phyloP scores from a whole-genome alignment of 495 filamentous ascomycete species.

The Penicillium samsonianum region DNA sequence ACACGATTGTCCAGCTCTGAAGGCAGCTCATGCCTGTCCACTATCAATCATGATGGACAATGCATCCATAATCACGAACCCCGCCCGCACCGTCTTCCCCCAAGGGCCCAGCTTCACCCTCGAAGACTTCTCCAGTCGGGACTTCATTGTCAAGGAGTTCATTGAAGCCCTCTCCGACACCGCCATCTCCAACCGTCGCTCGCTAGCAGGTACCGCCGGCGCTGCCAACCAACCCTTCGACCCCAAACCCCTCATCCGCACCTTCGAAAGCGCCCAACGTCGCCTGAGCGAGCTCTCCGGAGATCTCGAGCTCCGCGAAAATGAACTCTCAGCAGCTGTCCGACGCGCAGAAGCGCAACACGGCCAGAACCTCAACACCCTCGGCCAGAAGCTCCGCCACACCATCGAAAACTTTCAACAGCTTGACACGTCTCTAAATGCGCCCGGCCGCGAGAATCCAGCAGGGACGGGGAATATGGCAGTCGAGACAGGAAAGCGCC shows the following conservation, averaged over 20 bases:
- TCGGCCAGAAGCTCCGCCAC: slow-evolving; percentile 85
- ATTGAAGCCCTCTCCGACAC: slow-evolving; percentile 89
- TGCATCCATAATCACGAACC: slow-evolving; percentile 40
- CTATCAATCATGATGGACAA: slow-evolving; percentile 42
- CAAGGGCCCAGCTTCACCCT: slow-evolving; percentile 78
- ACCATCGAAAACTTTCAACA: slow-evolving; percentile 88
- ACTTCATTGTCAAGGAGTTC: slow-evolving; percentile 98
- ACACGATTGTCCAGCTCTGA: slow-evolving; percentile 1
- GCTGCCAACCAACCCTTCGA: slow-evolving; percentile 78
- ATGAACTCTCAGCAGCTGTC: slow-evolving; percentile 84
- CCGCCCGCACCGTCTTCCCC: slow-evolving; percentile 67
- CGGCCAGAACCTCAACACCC: slow-evolving; percentile 78
- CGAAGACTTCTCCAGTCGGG: slow-evolving; percentile 79
- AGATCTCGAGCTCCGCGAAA: slow-evolving; percentile 81
- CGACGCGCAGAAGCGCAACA: slow-evolving; percentile 91
- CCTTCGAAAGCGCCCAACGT: slow-evolving; percentile 84
- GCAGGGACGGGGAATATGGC: slow-evolving; percentile 91
- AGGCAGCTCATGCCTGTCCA: slow-evolving; percentile 22
- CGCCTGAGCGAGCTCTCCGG: slow-evolving; percentile 80
- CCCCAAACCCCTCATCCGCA: slow-evolving; percentile 93
- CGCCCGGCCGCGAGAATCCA: slow-evolving; percentile 51
- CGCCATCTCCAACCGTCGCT: slow-evolving; percentile 77
- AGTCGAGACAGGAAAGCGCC: slow-evolving; percentile 89
- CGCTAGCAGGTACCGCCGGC: slow-evolving; percentile 44
- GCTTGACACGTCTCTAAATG: slow-evolving; percentile 76